Evolutionary conservation across 2,329 filamentous ascomycete genomes (phyloP).

Genomic region (Dactylellina parvicollis): DNA sequence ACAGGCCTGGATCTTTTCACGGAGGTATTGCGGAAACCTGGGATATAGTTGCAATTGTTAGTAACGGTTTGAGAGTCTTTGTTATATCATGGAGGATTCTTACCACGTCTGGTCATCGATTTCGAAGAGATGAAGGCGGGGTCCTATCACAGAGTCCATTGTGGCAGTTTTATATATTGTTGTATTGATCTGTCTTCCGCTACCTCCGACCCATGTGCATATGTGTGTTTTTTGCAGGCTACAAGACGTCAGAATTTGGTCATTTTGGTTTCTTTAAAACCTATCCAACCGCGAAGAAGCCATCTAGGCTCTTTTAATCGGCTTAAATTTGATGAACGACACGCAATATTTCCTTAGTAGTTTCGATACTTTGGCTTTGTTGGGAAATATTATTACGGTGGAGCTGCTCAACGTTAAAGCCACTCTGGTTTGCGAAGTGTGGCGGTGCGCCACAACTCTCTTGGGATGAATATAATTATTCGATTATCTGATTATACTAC

Average conservation of each 20-base stretch:
- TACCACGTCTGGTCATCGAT: conserved; percentile 75
- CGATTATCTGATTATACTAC: background rate
- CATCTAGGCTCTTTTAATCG: background rate
- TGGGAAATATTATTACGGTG: background rate
- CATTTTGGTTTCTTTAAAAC: background rate
- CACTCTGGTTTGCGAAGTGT: background rate
- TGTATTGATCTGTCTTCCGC: background rate
- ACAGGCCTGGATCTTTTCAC: conserved; percentile 72
- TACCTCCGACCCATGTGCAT: conserved; percentile 3
- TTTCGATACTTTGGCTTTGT: background rate
- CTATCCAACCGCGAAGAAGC: no score
- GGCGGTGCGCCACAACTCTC: background rate
- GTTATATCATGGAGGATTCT: conserved; percentile 45
- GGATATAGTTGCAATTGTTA: conserved; percentile 3
- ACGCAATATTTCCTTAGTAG: no score
- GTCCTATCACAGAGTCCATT: conserved; percentile 63
- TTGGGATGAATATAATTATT: background rate
- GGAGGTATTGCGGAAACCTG: conserved; percentile 74
- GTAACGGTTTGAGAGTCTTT: conserved; percentile 14
- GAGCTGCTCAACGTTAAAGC: conserved; percentile 3
- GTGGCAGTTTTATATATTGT: background rate
- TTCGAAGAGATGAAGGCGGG: conserved; percentile 73
- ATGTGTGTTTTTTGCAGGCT: background rate
- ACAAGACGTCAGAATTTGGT: background rate
- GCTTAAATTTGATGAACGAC: no score